A percentile compares a stretch with the other conserved stretches of the same genome.
Evolutionary conservation across 1,284 basidiomycete genomes (phyloP).

Genomic region (Leccinum angustisporum): DNA sequence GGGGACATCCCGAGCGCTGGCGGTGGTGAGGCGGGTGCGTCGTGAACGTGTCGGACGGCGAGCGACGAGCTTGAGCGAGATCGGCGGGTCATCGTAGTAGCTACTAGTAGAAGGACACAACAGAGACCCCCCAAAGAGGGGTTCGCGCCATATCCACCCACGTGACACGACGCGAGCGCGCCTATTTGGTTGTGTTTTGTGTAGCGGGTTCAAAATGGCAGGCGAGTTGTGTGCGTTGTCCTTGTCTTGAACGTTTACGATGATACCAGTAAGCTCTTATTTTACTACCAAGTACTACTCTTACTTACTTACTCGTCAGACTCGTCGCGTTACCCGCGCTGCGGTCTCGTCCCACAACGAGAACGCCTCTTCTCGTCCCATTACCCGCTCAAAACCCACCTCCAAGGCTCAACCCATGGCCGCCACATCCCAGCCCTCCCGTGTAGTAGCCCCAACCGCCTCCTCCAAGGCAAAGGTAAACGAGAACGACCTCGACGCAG

Average conservation of each 20-base stretch:
- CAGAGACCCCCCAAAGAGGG: neutral
- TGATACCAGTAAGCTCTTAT: constrained; percentile 31
- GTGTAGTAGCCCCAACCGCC: constrained; percentile 36
- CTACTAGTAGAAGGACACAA: neutral
- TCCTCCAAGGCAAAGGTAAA: constrained; percentile 51
- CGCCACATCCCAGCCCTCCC: constrained; percentile 38
- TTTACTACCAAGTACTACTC: no score
- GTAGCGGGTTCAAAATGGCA: constrained; percentile 37
- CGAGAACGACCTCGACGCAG: constrained; percentile 42
- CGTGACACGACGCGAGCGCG: constrained; percentile 36
- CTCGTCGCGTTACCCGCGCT: constrained; percentile 57
- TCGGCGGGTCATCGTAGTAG: constrained; percentile 16
- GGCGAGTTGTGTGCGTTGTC: constrained; percentile 14
- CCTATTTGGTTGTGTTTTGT: constrained; percentile 36
- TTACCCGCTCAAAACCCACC: constrained; percentile 59
- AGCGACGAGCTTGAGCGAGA: constrained; percentile 30
- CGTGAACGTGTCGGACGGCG: constrained; percentile 17
- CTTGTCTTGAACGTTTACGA: constrained; percentile 26
- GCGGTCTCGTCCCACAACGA: constrained; percentile 58
- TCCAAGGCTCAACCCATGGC: constrained; percentile 39
- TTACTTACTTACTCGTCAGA: constrained; percentile 35
- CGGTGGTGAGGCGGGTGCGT: constrained; percentile 3
- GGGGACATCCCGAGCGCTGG: constrained; percentile 49
- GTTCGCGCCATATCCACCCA: constrained; percentile 7
- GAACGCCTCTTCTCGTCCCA: constrained; percentile 59